Conservation (phyloP, 805 yeast genomes). For the Monosporozyma aquatica region DNA sequence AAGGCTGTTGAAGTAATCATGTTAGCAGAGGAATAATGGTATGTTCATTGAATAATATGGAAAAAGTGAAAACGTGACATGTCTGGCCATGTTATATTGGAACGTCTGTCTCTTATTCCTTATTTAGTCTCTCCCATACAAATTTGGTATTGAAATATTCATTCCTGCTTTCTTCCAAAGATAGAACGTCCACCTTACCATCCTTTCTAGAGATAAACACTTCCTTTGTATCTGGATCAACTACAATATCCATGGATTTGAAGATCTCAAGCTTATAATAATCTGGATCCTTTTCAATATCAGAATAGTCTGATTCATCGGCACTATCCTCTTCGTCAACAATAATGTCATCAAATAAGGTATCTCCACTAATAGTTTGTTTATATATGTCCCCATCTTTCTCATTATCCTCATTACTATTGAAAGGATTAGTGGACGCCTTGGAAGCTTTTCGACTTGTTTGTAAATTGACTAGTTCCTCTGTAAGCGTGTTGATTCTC, state of each 20-base stretch:
- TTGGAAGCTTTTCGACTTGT: neutral
- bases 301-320: neutral
- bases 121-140: conserved; percentile 54
- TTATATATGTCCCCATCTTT: neutral
- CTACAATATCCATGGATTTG: conserved; percentile 48
- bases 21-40: too few species aligned
- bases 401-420: neutral
- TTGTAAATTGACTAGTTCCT: neutral
- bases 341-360: conserved; percentile 8
- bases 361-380: neutral
- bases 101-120: neutral
- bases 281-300: conserved; percentile 13
- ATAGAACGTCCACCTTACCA: conserved; percentile 41
- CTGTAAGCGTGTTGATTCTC: neutral
- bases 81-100: too few species aligned
- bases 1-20: too few species aligned
- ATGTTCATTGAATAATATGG: too few species aligned
- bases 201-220: conserved; percentile 36
- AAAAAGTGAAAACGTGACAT: too few species aligned
- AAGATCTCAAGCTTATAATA: conserved; percentile 47
- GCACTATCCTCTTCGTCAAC: conserved; percentile 3
- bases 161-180: conserved; percentile 45
- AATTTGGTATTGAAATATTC: conserved; percentile 65
- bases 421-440: neutral
- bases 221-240: conserved; percentile 36